Base-by-base conservation (phyloP, 1,284 basidiomycete genomes). In the Boletus chippewaensis region DNA sequence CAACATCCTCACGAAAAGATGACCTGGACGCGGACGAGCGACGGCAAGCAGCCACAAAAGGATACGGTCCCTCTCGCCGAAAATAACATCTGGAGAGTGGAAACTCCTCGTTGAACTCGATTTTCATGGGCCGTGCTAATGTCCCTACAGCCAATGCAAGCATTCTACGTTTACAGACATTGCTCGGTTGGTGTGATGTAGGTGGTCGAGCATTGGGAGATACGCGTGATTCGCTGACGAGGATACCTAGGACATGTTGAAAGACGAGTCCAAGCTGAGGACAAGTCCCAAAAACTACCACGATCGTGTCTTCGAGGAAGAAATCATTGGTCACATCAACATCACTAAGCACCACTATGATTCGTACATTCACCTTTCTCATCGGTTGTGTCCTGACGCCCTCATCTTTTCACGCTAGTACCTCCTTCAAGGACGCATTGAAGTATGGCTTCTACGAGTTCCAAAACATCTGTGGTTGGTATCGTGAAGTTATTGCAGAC, bases 81-180 rank as follows among this genome's bases (percentile, higher is more conserved):
- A 77, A 54, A 62, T 91, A 18, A 76, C 81, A 3, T 62, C 72
- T 1, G 84, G 79, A 31, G 90, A 93, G 62, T 85, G 80, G 79
- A 88, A 84, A 64, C 68, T 90, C 43, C 71, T 93, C 15, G 67
- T 78, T 15, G 5, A 11, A 11, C 15, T 45, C 10, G 0, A 15
- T 8, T 29, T 36, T 32, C n/a, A 18, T 41, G 8, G 9, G n/a
- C 5, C 15, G 7, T 35, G 24, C 45, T 58, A 2, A 49, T 28
- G 4, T 32, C n/a, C n/a, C 34, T 99, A 92, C 90, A 11, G 96
- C 95, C 16, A 99, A 99, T 67, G 95, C 96, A 18, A 95, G 93
- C 60, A 99, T 99, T 66, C 73, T 99, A 63, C 83, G 96, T 54
- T 74, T 99, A 55, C 89, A 95, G 71, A 99, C 95, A 0, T 75